Conservation (phyloP, 495 filamentous ascomycete species). For the Clavariopsis aquatica region DNA sequence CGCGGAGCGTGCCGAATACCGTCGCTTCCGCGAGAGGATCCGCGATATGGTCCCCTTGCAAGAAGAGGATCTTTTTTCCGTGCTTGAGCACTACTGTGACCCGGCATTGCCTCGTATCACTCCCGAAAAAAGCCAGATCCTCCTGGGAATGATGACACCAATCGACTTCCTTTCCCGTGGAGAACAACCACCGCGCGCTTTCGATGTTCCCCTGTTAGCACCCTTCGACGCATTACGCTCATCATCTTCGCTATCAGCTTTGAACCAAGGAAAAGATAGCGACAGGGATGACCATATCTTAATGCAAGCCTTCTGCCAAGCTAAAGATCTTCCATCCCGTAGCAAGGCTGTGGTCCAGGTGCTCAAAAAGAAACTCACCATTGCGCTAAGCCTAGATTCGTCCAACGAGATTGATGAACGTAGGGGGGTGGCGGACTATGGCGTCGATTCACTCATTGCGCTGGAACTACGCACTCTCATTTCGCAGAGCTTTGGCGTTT, state of each 20-base stretch:
- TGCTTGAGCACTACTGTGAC: slow-evolving; percentile 3
- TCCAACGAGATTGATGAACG: too few species aligned
- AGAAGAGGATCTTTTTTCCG: background rate
- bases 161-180: background rate
- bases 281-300: background rate
- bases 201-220: background rate
- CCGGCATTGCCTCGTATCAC: background rate
- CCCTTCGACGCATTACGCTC: background rate
- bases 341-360: too few species aligned
- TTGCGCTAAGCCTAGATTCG: too few species aligned
- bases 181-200: background rate
- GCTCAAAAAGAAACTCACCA: too few species aligned
- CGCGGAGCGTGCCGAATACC: background rate
- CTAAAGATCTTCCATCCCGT: too few species aligned
- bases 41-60: background rate
- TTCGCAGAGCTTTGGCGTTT: too few species aligned
- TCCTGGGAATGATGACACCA: background rate
- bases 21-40: background rate
- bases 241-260: background rate
- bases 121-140: background rate
- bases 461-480: too few species aligned
- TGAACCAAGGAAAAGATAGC: background rate
- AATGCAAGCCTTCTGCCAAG: too few species aligned
- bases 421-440: too few species aligned
- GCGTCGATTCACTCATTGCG: too few species aligned